Base-by-base conservation (phyloP, 169 alveolate species). In the Plasmodium gaboni region DNA sequence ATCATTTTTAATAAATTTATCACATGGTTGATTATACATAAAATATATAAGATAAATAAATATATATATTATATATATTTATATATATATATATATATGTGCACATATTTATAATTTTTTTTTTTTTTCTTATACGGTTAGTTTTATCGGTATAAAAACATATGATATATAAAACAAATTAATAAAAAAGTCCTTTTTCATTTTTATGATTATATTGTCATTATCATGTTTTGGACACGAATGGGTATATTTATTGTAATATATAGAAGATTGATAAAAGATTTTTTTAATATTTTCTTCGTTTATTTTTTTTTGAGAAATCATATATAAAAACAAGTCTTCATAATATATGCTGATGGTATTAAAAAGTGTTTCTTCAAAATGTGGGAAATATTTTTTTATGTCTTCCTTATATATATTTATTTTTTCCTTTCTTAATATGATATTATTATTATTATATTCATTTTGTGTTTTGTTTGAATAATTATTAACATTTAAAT, bases 321-420 rank as follows among this genome's bases (percentile, higher is more conserved):
- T 53, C 15, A 46, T 26, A 59, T 65, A 78, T 65, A 78, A 48
- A 32, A 78, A 78, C n/a, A 68, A 51, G 19, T 65, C 78, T 67
- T 78, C 89, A 46, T 78, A 78, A 65, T 46, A 65, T 28, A 67
- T 78, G 65, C 55, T 64, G 12, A 68, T 67, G 26, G 74, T 61
- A 78, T 78, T 78, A 15, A 78, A 51, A 78, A 78, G 89, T 2
- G 68, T 28, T 32, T 65, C 80, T 65, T 78, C 89, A 32, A 78
- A 78, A 22, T 78, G 46, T 17, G 38, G 22, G 38, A 78, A 78
- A 44, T 67, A 59, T 26, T 64, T 42, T n/a, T 10, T 50, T 38
- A 78, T 67, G 7, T 78, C 89, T 15, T 38, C 44, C 22, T 67
- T 42, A 70, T 51, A 50, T 38, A 38, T 38, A 38, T 38, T 38